Evolutionary conservation across 306 rosid genomes (phyloP).

Genomic region (Sphenostylis stenocarpa): DNA sequence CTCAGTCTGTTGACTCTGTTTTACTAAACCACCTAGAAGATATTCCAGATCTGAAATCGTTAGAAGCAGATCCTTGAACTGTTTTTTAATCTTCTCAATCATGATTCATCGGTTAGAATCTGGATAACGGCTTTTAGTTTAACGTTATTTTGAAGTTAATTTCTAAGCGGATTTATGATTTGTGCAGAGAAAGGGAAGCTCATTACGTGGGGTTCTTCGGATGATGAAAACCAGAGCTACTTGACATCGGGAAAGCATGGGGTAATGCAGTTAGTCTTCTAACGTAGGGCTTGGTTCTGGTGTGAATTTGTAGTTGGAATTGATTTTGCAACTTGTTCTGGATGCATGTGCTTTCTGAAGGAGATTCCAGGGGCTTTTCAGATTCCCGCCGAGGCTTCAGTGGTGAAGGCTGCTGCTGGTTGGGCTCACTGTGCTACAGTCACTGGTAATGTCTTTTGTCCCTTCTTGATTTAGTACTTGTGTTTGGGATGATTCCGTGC

Average conservation of each 20-base stretch:
- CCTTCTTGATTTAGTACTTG: background rate
- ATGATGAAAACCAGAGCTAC: slow-evolving; percentile 73
- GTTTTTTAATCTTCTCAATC: background rate
- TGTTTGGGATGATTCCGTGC: background rate
- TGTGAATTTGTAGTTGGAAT: slow-evolving; percentile 37
- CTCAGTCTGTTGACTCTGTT: slow-evolving; percentile 28
- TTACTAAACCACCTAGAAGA: slow-evolving; percentile 5
- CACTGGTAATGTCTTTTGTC: slow-evolving; percentile 50
- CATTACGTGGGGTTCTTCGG: slow-evolving; percentile 82
- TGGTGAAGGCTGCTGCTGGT: slow-evolving; percentile 78
- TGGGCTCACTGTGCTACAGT: slow-evolving; percentile 90
- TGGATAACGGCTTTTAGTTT: too few relatives aligned
- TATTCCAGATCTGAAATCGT: slow-evolving; percentile 25
- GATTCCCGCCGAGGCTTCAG: slow-evolving; percentile 67
- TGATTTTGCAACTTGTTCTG: slow-evolving; percentile 49
- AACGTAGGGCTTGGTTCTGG: slow-evolving; percentile 13
- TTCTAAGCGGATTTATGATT: background rate
- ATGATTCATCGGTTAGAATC: background rate
- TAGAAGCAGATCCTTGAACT: background rate
- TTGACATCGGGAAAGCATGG: slow-evolving; percentile 74
- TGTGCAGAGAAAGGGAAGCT: slow-evolving; percentile 69
- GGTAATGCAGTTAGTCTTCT: slow-evolving; percentile 58
- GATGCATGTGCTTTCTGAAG: slow-evolving; percentile 54
- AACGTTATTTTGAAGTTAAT: too few relatives aligned
- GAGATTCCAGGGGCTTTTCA: slow-evolving; percentile 71